Conservation (phyloP, 179 eudicot genomes). For the Corrigiola litoralis region DNA sequence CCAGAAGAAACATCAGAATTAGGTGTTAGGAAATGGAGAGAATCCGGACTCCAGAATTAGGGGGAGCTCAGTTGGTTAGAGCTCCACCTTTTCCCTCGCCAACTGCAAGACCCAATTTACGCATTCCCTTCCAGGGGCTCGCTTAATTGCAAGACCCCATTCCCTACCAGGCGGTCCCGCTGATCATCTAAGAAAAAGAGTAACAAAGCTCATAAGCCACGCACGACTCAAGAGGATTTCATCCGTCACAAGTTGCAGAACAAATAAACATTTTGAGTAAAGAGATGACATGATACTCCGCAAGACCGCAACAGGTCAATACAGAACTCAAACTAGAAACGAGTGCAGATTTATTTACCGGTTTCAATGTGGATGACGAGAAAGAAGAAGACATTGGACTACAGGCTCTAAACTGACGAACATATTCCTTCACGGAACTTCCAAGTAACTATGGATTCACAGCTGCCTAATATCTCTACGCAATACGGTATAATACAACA, state of each 20-base stretch:
- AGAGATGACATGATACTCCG: not conserved
- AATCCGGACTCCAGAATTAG: too few species aligned
- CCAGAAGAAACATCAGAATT: too few species aligned
- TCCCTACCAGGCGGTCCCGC: too few species aligned
- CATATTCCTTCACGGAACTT: not conserved
- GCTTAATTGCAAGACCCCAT: too few species aligned
- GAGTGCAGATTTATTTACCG: not conserved
- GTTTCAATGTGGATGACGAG: not conserved
- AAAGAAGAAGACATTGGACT: slow-evolving; percentile 1
- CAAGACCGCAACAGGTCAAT: not conserved
- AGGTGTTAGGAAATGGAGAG: too few species aligned
- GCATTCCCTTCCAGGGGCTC: too few species aligned
- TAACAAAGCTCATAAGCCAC: too few species aligned
- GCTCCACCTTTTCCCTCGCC: too few species aligned
- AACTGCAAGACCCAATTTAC: too few species aligned
- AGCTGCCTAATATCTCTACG: slow-evolving; percentile 1
- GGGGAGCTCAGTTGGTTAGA: too few species aligned
- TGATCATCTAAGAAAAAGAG: too few species aligned
- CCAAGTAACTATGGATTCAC: slow-evolving; percentile 9
- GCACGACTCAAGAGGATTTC: not conserved
- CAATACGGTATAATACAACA: too few species aligned
- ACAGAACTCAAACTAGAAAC: not conserved
- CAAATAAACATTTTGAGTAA: not conserved
- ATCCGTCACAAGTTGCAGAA: not conserved
- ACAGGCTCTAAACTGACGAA: not conserved